phyloP scores from a whole-genome alignment of 1,284 basidiomycete species.

The Cutaneotrichosporon mucoides region DNA sequence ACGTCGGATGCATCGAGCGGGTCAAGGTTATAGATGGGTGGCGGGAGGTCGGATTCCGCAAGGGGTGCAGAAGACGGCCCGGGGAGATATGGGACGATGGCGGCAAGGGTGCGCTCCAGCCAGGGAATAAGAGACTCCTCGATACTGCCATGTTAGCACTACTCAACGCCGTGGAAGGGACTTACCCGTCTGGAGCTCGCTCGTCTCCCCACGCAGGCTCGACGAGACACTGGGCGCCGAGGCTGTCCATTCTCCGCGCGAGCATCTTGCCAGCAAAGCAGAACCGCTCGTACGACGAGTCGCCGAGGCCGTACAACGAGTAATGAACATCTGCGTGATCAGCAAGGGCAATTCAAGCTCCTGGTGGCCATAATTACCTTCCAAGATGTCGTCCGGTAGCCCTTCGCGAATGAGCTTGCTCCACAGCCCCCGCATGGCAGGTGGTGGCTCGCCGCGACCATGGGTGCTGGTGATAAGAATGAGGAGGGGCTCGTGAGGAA shows the following conservation, averaged over 20 bases:
- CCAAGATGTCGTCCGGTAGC: constrained; percentile 75
- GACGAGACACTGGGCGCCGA: constrained; percentile 60
- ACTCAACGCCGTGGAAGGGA: background rate
- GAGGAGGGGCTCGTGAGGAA: constrained; percentile 68
- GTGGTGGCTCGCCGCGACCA: constrained; percentile 82
- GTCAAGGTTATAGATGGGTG: constrained; percentile 35
- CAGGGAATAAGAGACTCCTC: constrained; percentile 49
- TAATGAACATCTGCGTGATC: constrained; percentile 58
- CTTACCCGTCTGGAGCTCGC: constrained; percentile 47
- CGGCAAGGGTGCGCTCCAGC: constrained; percentile 38
- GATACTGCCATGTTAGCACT: constrained; percentile 25
- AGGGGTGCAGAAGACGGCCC: constrained; percentile 10
- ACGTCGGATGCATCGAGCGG: background rate
- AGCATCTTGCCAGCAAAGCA: constrained; percentile 94
- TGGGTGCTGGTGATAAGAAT: constrained; percentile 91
- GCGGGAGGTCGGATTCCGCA: constrained; percentile 26
- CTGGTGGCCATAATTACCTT: constrained; percentile 43
- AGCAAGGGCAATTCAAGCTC: too few species aligned
- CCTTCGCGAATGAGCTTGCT: constrained; percentile 73
- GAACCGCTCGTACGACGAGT: constrained; percentile 85
- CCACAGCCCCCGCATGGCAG: constrained; percentile 80
- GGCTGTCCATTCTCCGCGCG: constrained; percentile 62
- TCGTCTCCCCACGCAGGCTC: constrained; percentile 49
- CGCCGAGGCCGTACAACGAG: constrained; percentile 83
- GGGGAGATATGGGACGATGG: constrained; percentile 42